phyloP scores from a whole-genome alignment of 768 basidiomycete species.

The Lactarius sp. region DNA sequence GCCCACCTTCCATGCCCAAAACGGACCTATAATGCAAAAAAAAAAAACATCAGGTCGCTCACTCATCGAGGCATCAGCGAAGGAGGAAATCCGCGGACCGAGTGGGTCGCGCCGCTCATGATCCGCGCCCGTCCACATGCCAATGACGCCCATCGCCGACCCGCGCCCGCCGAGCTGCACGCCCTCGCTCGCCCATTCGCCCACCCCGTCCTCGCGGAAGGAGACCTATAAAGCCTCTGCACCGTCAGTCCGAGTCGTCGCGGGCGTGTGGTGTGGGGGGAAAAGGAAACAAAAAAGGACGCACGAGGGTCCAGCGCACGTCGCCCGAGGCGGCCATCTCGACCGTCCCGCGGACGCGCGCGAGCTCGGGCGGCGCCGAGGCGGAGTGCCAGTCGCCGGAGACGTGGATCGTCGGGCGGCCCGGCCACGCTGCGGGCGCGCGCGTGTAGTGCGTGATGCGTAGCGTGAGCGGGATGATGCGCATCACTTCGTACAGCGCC shows the following conservation, averaged over 20 bases:
- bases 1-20: slow-evolving; percentile 42
- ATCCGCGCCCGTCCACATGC: slow-evolving; percentile 50
- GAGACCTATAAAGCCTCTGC: slow-evolving; percentile 20
- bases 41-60: too few species aligned
- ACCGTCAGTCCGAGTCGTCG: too few species aligned
- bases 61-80: too few species aligned
- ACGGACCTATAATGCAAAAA: slow-evolving; percentile 33
- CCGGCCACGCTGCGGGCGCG: slow-evolving; percentile 28
- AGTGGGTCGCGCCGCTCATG: slow-evolving; percentile 44
- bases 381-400: slow-evolving; percentile 37
- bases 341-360: slow-evolving; percentile 41
- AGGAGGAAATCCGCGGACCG: slow-evolving; percentile 31
- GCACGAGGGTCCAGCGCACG: slow-evolving; percentile 49
- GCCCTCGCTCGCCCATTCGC: slow-evolving; percentile 53
- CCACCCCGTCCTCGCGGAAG: slow-evolving; percentile 30
- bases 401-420: slow-evolving; percentile 49
- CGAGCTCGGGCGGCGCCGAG: slow-evolving; percentile 38
- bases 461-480: slow-evolving; percentile 52
- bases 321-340: slow-evolving; percentile 46
- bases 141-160: slow-evolving; percentile 49
- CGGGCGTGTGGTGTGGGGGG: too few species aligned
- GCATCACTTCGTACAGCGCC: slow-evolving; percentile 41
- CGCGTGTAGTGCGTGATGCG: slow-evolving; percentile 31
- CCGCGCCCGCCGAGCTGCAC: slow-evolving; percentile 53
- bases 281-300: slow-evolving; percentile 20